phyloP scores from a whole-genome alignment of 1,139 yeast genomes.

The Pichia sp. region DNA sequence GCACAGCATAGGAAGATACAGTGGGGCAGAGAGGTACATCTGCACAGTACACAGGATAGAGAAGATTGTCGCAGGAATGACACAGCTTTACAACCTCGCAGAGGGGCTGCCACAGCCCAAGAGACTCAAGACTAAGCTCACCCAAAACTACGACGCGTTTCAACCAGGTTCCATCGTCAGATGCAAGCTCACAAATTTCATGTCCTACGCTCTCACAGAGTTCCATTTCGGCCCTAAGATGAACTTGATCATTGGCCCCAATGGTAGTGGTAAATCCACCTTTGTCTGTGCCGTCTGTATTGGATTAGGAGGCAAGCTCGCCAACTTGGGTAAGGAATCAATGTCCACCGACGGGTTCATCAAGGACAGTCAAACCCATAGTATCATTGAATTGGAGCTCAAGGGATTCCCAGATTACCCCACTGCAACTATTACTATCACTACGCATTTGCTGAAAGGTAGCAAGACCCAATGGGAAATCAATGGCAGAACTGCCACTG shows the following conservation, averaged over 20 bases:
- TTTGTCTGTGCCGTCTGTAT: constrained; percentile 90
- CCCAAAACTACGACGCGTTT: constrained; percentile 18
- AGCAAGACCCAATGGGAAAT: constrained; percentile 53
- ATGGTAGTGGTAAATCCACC: constrained; percentile 94
- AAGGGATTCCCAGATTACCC: constrained; percentile 34
- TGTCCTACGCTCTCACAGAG: constrained; percentile 74
- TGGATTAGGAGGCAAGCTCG: constrained; percentile 80
- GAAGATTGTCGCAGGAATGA: no score
- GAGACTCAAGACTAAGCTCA: constrained; percentile 12
- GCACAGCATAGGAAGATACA: no score
- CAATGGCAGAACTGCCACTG: constrained; percentile 39
- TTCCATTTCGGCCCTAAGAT: constrained; percentile 75
- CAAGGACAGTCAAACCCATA: constrained; percentile 57
- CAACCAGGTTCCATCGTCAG: constrained; percentile 61
- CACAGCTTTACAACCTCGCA: constrained; percentile 4
- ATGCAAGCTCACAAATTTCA: constrained; percentile 65
- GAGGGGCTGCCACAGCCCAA: constrained; percentile 14
- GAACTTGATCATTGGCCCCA: constrained; percentile 94
- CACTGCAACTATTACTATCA: constrained; percentile 33
- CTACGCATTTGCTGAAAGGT: constrained; percentile 35
- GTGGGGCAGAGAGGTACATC: neutral
- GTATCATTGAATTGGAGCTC: constrained; percentile 59
- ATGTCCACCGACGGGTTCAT: constrained; percentile 61
- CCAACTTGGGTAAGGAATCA: constrained; percentile 72
- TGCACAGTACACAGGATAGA: neutral